These are phyloP conservation scores for Lichtheimia ornata DNA, from an alignment of 371 early-diverging fungal genomes.

Conservation along the genomic window DNA sequence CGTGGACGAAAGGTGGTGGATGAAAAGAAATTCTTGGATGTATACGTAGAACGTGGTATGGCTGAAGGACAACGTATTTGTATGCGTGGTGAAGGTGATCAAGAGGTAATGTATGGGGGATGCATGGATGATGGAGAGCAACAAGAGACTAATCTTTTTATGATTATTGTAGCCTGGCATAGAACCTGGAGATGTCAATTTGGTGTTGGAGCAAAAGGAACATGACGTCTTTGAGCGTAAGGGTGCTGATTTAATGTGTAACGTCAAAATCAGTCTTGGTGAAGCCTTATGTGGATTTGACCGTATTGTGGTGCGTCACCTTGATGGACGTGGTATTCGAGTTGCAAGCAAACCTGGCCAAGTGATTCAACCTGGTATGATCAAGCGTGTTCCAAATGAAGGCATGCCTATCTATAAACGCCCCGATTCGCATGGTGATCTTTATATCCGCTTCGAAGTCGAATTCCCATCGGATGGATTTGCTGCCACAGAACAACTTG, in stretches of 20 bases:
- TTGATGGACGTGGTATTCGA: slow-evolving; percentile 90
- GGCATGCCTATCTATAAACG: slow-evolving; percentile 95
- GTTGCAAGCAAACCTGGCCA: slow-evolving; percentile 89
- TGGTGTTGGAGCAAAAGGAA: slow-evolving; percentile 82
- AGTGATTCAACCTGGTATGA: slow-evolving; percentile 86
- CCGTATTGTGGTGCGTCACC: slow-evolving; percentile 76
- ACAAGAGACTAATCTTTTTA: background rate
- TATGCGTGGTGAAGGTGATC: slow-evolving; percentile 91
- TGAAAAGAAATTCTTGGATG: slow-evolving; percentile 88
- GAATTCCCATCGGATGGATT: slow-evolving; percentile 91
- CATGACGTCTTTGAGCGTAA: slow-evolving; percentile 79
- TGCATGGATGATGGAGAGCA: background rate
- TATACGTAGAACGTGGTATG: slow-evolving; percentile 94
- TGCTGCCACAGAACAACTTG: slow-evolving; percentile 52
- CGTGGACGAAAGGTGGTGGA: slow-evolving; percentile 78
- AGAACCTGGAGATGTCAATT: slow-evolving; percentile 86
- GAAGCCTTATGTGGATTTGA: slow-evolving; percentile 95
- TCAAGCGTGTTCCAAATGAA: slow-evolving; percentile 84
- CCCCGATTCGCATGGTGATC: slow-evolving; percentile 88
- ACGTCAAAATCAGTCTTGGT: slow-evolving; percentile 77
- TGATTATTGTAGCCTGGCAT: slow-evolving; percentile 40
- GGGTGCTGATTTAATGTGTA: slow-evolving; percentile 61
- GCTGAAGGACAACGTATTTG: slow-evolving; percentile 84
- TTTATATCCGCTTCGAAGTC: slow-evolving; percentile 90
- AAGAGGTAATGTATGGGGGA: slow-evolving; percentile 40